phyloP scores from a whole-genome alignment of 257 asterid genomes.

The Petunia axillaris region DNA sequence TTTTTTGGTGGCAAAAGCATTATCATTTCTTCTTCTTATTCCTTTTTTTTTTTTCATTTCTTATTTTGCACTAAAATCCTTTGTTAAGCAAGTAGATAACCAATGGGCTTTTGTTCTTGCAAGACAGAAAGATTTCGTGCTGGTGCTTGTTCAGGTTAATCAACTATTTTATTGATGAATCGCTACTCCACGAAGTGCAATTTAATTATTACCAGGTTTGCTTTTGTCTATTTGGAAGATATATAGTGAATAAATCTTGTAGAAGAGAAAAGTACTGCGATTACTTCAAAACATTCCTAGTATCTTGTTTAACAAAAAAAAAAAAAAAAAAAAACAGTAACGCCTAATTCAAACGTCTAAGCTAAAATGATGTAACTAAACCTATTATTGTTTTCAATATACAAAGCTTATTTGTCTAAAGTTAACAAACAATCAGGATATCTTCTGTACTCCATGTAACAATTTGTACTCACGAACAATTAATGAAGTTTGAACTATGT shows the following conservation, averaged over 20 bases:
- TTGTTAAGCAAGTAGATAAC: conserved; percentile 6
- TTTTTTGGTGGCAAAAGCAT: not conserved
- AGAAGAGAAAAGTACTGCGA: not conserved
- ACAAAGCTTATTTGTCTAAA: too few species aligned
- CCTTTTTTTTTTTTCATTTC: not conserved
- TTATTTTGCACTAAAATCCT: not conserved
- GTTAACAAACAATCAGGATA: too few species aligned
- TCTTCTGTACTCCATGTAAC: too few species aligned
- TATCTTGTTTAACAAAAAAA: too few species aligned
- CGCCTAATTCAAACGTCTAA: not conserved
- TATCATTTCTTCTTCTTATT: not conserved
- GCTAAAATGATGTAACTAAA: not conserved
- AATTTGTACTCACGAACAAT: too few species aligned
- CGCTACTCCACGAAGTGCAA: not conserved
- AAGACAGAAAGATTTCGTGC: not conserved
- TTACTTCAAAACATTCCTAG: not conserved
- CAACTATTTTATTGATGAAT: conserved; percentile 12
- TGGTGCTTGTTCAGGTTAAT: conserved; percentile 20
- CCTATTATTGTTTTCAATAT: too few species aligned
- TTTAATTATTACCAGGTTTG: not conserved
- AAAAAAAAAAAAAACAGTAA: not conserved
- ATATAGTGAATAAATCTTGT: not conserved
- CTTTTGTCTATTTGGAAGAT: not conserved
- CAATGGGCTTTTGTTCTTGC: not conserved
- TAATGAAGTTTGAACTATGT: too few species aligned